phyloP scores from a whole-genome alignment of 345 rosid species.

The Heritiera littoralis region DNA sequence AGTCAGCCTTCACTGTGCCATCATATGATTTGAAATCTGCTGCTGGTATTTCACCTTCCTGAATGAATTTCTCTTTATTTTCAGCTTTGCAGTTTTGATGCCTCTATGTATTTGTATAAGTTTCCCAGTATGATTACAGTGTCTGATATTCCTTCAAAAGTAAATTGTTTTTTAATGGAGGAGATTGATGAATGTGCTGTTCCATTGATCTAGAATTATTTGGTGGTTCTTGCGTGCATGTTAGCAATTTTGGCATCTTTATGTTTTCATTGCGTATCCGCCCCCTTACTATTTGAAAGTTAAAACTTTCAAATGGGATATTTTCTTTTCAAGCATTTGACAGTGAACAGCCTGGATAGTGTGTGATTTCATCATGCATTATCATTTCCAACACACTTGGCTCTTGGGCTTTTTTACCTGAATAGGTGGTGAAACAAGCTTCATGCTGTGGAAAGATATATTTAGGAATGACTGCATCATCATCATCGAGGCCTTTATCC shows the following conservation, averaged over 20 bases:
- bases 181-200: constrained; percentile 3
- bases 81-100: not conserved
- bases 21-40: constrained; percentile 94
- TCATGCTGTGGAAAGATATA: constrained; percentile 57
- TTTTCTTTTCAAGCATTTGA: not conserved
- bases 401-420: not conserved
- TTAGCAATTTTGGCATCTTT: not conserved
- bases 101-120: constrained; percentile 8
- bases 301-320: not conserved
- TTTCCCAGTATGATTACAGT: not conserved
- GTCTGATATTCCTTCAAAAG: not conserved
- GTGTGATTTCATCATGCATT: not conserved
- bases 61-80: not conserved
- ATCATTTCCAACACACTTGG: not conserved
- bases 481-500: too few species aligned
- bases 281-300: not conserved
- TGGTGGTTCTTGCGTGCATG: not conserved
- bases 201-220: not conserved
- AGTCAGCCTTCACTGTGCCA: constrained; percentile 94
- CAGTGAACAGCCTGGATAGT: not conserved
- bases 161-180: not conserved
- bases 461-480: not conserved
- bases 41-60: constrained; percentile 58
- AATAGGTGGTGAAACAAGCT: not conserved
- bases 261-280: not conserved